These are phyloP conservation scores for Bipolaris gigantea DNA, from an alignment of 2,329 filamentous ascomycete species.

Conservation along the genomic window DNA sequence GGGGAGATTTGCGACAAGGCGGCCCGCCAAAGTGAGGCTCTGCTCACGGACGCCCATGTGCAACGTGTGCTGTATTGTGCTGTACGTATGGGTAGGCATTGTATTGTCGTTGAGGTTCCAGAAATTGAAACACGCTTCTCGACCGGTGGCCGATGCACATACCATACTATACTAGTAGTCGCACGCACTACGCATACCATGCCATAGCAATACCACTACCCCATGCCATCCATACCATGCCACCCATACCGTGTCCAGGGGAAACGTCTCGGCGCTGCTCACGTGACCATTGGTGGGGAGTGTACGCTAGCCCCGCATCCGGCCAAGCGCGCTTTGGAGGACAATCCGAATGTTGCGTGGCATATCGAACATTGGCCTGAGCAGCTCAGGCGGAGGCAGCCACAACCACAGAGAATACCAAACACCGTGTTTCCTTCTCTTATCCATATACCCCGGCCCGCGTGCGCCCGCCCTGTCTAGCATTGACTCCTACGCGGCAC, in stretches of 20 bases:
- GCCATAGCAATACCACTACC: too few relatives aligned
- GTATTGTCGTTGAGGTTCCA: not conserved
- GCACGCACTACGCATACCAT: too few relatives aligned
- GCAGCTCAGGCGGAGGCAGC: slow-evolving; percentile 36
- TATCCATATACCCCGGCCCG: slow-evolving; percentile 11
- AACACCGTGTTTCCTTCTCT: slow-evolving; percentile 26
- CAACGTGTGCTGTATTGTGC: not conserved
- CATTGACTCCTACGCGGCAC: slow-evolving; percentile 35
- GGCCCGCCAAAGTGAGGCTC: slow-evolving; percentile 30
- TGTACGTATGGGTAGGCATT: not conserved
- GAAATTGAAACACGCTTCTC: slow-evolving; percentile 9
- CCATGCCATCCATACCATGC: too few relatives aligned
- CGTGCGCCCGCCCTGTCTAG: slow-evolving; percentile 17
- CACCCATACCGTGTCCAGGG: slow-evolving; percentile 12
- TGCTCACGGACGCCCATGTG: slow-evolving; percentile 15
- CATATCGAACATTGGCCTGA: slow-evolving; percentile 43
- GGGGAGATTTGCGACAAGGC: slow-evolving; percentile 19
- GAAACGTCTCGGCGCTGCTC: slow-evolving; percentile 5
- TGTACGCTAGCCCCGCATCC: slow-evolving; percentile 13
- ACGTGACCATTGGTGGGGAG: slow-evolving; percentile 14
- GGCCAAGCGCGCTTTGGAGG: slow-evolving; percentile 12
- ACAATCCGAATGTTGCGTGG: slow-evolving; percentile 33
- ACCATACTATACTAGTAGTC: too few relatives aligned
- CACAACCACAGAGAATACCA: slow-evolving; percentile 23
- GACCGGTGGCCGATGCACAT: too few relatives aligned